These are phyloP conservation scores for Irpex sp. DNA, from an alignment of 1,284 basidiomycete genomes.

Conservation along the genomic window DNA sequence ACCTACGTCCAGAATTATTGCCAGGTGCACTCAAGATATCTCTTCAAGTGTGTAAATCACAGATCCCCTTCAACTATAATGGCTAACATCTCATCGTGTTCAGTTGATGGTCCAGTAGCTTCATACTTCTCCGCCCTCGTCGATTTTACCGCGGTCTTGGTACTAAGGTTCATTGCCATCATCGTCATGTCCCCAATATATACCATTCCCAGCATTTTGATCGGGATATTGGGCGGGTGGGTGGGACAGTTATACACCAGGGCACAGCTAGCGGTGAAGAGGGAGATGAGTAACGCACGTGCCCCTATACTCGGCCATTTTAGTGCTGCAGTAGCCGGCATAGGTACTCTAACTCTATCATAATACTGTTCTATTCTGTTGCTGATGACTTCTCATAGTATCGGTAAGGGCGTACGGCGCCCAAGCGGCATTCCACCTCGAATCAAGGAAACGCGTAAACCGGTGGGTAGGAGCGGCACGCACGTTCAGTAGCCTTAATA, in stretches of 20 bases:
- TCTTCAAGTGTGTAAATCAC: conserved; percentile 29
- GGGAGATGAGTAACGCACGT: conserved; percentile 62
- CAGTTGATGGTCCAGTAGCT: conserved; percentile 32
- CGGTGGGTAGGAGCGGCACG: conserved; percentile 39
- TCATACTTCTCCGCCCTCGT: conserved; percentile 23
- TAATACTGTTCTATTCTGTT: too few relatives aligned
- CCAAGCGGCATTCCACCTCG: conserved; percentile 38
- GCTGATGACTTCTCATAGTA: conserved; percentile 26
- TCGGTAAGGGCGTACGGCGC: conserved; percentile 58
- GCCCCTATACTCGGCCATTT: conserved; percentile 66
- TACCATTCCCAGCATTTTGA: conserved; percentile 29
- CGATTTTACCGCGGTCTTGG: conserved; percentile 28
- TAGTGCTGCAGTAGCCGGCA: conserved; percentile 59
- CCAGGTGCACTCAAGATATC: conserved; percentile 59
- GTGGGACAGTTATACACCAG: conserved; percentile 52
- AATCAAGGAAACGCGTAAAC: conserved; percentile 42
- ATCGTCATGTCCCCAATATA: conserved; percentile 39
- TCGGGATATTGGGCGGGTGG: conserved; percentile 39
- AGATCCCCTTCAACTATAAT: background rate
- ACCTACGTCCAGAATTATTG: conserved; percentile 51
- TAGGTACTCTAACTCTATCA: conserved; percentile 34
- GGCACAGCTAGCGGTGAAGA: conserved; percentile 73
- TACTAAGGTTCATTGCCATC: conserved; percentile 40
- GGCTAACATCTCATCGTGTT: background rate
- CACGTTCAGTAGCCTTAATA: conserved; percentile 48